Conservation (phyloP, 768 basidiomycete genomes). For the Mycena filopes region DNA sequence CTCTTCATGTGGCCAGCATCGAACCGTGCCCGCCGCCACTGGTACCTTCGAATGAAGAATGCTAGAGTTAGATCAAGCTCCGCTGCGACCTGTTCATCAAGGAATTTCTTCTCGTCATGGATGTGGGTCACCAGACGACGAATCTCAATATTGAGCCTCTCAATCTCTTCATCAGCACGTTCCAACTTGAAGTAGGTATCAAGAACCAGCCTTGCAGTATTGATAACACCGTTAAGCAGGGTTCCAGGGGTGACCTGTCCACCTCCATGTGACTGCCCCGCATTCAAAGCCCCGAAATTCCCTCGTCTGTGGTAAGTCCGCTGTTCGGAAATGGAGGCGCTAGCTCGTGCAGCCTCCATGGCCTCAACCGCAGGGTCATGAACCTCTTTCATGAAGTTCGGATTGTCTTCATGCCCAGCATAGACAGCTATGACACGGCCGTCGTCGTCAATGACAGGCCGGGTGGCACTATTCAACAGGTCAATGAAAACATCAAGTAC, state of each 20-base stretch:
- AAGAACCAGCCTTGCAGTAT: not conserved
- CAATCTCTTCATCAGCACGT: not conserved
- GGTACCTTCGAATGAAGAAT: not conserved
- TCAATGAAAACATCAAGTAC: too few species aligned
- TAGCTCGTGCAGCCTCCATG: not conserved
- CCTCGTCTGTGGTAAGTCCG: not conserved
- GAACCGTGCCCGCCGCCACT: not conserved
- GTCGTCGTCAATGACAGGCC: not conserved
- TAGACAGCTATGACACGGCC: not conserved
- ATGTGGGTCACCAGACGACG: not conserved
- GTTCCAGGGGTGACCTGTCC: not conserved
- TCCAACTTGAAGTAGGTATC: not conserved
- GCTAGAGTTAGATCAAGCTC: not conserved
- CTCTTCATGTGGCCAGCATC: not conserved
- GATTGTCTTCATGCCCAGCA: not conserved
- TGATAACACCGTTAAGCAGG: not conserved
- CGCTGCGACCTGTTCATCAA: not conserved
- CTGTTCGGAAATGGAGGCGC: not conserved
- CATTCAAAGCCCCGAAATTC: not conserved
- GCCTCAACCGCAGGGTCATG: conserved; percentile 4
- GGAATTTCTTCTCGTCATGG: not conserved
- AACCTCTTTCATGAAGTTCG: not conserved
- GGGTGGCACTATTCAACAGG: not conserved
- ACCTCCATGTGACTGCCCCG: not conserved
- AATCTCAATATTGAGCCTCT: not conserved